A percentile compares a stretch with the other conserved stretches of the same genome.
phyloP scores from a whole-genome alignment of 73 alveolate genomes.

The Paramecium tetraurelia region DNA sequence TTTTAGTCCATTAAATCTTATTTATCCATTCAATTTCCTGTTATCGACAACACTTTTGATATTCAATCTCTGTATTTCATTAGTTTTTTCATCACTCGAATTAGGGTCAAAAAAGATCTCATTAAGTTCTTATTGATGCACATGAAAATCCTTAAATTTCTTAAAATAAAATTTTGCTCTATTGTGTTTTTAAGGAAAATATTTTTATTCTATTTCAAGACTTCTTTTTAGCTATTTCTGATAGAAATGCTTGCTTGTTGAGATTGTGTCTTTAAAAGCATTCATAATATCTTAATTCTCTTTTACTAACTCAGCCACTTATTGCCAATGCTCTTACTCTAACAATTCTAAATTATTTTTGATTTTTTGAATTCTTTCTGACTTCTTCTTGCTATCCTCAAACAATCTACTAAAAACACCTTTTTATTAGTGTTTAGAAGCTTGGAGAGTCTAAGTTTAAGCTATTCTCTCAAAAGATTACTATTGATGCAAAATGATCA shows the following conservation, averaged over 20 bases:
- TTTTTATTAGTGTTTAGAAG: neutral
- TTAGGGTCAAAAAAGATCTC: neutral
- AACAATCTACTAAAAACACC: conserved; percentile 4
- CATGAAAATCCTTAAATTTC: conserved; percentile 36
- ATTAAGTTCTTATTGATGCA: neutral
- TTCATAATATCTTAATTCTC: neutral
- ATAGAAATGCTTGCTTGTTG: conserved; percentile 10
- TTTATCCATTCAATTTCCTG: neutral
- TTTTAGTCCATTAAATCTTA: neutral
- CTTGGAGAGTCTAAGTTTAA: neutral
- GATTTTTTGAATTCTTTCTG: neutral
- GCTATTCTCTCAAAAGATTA: neutral
- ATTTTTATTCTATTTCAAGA: neutral
- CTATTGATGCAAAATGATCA: neutral
- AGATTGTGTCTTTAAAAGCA: neutral
- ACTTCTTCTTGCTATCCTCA: neutral
- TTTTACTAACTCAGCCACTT: neutral
- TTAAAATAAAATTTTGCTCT: conserved; percentile 27
- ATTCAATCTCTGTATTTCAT: neutral
- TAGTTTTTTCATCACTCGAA: neutral
- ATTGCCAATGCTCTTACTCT: conserved; percentile 26
- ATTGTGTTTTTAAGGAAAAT: neutral
- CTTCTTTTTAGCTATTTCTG: neutral
- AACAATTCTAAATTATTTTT: neutral
- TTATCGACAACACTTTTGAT: conserved; percentile 2